phyloP scores from a whole-genome alignment of 2,329 filamentous ascomycete genomes.

The Fusarium cyanostomum region DNA sequence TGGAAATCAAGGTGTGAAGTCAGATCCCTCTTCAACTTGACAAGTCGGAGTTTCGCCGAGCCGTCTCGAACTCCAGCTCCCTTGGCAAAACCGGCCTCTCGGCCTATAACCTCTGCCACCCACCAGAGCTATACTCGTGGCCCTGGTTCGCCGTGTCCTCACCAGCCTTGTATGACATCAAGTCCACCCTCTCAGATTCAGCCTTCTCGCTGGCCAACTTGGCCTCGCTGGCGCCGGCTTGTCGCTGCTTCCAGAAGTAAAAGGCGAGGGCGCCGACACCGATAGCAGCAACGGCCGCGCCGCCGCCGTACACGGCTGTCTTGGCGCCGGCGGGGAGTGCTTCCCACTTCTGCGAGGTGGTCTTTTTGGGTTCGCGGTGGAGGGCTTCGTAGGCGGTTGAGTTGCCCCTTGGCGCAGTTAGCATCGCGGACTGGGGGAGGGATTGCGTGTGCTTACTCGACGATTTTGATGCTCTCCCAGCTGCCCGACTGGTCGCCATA shows the following conservation, averaged over 20 bases:
- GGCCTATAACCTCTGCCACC: conserved; percentile 22
- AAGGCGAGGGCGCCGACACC: conserved; percentile 55
- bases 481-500: conserved; percentile 70
- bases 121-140: conserved; percentile 40
- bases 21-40: too few relatives aligned
- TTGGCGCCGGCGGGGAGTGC: conserved; percentile 61
- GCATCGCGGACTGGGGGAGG: neutral
- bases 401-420: conserved; percentile 57
- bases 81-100: neutral
- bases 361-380: conserved; percentile 51
- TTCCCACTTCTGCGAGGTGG: conserved; percentile 63
- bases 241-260: conserved; percentile 66
- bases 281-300: conserved; percentile 55
- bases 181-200: conserved; percentile 60
- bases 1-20: neutral
- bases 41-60: too few relatives aligned
- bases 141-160: conserved; percentile 40
- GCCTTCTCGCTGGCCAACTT: conserved; percentile 55
- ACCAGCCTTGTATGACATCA: conserved; percentile 57
- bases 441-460: conserved; percentile 54
- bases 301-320: conserved; percentile 61
- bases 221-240: conserved; percentile 62
- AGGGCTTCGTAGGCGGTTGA: conserved; percentile 63
- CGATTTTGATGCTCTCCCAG: conserved; percentile 70
- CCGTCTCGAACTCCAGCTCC: neutral